These are phyloP conservation scores for Globisporangium lucens DNA, from an alignment of 352 stramenopile genomes.

Conservation along the genomic window DNA sequence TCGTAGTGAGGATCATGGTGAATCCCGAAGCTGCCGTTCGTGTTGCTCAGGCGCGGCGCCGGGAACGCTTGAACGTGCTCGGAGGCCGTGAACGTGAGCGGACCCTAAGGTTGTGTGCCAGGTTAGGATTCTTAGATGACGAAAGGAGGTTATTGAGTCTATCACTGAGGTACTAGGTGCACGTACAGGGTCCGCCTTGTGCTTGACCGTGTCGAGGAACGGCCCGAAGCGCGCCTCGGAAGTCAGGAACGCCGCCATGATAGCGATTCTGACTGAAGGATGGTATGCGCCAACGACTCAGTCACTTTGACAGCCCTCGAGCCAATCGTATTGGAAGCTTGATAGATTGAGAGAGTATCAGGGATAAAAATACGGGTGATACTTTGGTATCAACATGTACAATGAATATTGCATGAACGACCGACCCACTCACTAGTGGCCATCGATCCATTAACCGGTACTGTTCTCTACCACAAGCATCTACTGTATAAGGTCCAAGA, in stretches of 20 bases:
- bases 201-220: conserved; percentile 31
- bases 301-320: background rate
- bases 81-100: conserved; percentile 38
- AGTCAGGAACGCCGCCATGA: conserved; percentile 48
- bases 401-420: background rate
- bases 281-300: background rate
- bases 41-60: conserved; percentile 15
- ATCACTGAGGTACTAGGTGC: background rate
- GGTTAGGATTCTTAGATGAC: background rate
- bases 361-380: conserved; percentile 7
- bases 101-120: conserved; percentile 25
- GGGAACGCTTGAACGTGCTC: conserved; percentile 19
- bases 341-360: background rate
- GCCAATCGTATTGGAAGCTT: background rate
- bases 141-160: background rate
- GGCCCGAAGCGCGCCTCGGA: conserved; percentile 45
- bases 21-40: conserved; percentile 38
- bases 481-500: background rate
- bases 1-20: conserved; percentile 21
- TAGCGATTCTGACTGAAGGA: background rate
- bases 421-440: background rate
- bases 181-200: conserved; percentile 39
- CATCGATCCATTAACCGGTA: background rate
- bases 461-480: conserved; percentile 3
- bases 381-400: background rate